Evolutionary conservation across 2,329 filamentous ascomycete genomes (phyloP).

Genomic region (Fusarium mexicanum): DNA sequence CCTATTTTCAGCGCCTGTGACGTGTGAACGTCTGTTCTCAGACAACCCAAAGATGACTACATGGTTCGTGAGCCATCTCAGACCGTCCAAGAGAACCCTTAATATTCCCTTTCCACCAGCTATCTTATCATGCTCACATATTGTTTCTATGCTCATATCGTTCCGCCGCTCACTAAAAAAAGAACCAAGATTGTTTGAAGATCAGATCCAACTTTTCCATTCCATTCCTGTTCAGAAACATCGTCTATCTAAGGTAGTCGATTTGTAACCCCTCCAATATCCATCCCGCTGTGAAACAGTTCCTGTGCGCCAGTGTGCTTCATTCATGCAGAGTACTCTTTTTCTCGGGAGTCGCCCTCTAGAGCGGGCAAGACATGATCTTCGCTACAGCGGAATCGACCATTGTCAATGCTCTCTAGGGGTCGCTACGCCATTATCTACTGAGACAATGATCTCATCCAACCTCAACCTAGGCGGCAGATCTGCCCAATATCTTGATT

Average conservation of each 20-base stretch:
- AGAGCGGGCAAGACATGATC: conserved; percentile 26
- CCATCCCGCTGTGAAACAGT: conserved; percentile 29
- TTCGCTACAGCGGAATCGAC: conserved; percentile 1
- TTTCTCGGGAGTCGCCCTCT: background rate
- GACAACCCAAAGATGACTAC: conserved; percentile 5
- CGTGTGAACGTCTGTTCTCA: conserved; percentile 5
- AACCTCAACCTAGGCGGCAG: conserved; percentile 7
- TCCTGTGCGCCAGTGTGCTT: conserved; percentile 33
- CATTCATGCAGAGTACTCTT: conserved; percentile 22
- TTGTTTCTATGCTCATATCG: conserved; percentile 14
- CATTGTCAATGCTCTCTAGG: conserved; percentile 12
- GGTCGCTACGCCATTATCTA: conserved; percentile 11
- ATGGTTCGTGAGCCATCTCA: conserved; percentile 1
- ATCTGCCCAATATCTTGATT: conserved; percentile 6
- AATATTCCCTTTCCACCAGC: background rate
- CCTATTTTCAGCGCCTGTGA: conserved; percentile 18
- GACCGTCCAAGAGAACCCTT: background rate
- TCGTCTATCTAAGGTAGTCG: conserved; percentile 26
- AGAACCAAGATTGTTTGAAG: conserved; percentile 26
- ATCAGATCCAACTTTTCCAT: conserved; percentile 33
- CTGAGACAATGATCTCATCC: conserved; percentile 22
- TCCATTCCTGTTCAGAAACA: conserved; percentile 22
- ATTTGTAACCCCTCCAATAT: conserved; percentile 4
- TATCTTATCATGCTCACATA: background rate
- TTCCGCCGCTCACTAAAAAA: conserved; percentile 22